phyloP scores from a whole-genome alignment of 768 basidiomycete species.

The Boletus insuetus region DNA sequence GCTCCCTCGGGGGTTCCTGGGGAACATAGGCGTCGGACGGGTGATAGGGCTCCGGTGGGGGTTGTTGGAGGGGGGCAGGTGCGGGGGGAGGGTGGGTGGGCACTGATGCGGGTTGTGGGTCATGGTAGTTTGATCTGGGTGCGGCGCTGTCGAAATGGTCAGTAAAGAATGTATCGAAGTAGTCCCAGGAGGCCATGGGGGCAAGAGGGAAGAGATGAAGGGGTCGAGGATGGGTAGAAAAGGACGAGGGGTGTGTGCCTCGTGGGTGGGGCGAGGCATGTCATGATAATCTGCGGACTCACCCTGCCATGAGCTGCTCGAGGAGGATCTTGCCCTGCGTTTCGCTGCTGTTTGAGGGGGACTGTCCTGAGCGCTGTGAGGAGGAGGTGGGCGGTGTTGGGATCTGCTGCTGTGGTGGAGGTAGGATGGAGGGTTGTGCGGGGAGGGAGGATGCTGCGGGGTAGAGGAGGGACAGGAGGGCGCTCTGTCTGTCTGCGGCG shows the following conservation, averaged over 20 bases:
- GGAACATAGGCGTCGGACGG: constrained; percentile 37
- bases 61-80: constrained; percentile 46
- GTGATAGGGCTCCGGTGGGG: constrained; percentile 31
- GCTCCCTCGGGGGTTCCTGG: constrained; percentile 28
- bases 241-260: constrained; percentile 18
- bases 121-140: constrained; percentile 50
- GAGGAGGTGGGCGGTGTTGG: constrained; percentile 67
- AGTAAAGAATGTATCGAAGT: constrained; percentile 30
- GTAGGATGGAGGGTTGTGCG: constrained; percentile 18
- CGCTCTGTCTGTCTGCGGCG: constrained; percentile 68
- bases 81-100: constrained; percentile 30
- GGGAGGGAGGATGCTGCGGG: constrained; percentile 42
- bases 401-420: constrained; percentile 46
- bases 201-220: constrained; percentile 12
- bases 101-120: constrained; percentile 39
- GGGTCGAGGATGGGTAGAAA: constrained; percentile 17
- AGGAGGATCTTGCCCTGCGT: constrained; percentile 71
- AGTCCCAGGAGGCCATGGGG: constrained; percentile 34
- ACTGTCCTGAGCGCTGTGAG: constrained; percentile 52
- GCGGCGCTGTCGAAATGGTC: constrained; percentile 38
- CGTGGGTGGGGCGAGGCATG: constrained; percentile 27
- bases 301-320: constrained; percentile 84
- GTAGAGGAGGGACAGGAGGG: constrained; percentile 68
- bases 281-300: constrained; percentile 30
- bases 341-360: constrained; percentile 55